phyloP scores from a whole-genome alignment of 306 rosid genomes.

The Prunus mongolica region DNA sequence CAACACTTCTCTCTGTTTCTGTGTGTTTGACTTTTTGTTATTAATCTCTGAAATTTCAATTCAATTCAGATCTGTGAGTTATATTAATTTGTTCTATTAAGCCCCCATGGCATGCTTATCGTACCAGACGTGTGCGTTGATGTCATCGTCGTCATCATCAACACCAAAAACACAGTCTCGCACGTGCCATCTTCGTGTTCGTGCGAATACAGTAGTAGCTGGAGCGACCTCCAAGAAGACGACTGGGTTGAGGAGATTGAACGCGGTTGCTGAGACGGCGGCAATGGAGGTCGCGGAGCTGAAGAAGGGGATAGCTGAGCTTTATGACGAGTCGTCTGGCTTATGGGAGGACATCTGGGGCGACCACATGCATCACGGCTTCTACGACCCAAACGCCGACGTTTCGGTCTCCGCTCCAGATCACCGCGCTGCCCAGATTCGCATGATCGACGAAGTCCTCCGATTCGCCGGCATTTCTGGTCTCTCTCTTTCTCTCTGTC shows the following conservation, averaged over 20 bases:
- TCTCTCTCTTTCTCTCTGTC: background rate
- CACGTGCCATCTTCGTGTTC: background rate
- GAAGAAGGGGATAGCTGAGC: conserved; percentile 70
- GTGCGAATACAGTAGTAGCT: background rate
- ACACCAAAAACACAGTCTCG: background rate
- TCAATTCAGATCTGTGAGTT: background rate
- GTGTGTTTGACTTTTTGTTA: background rate
- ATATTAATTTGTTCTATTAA: background rate
- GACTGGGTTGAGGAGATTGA: background rate
- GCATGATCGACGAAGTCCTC: conserved; percentile 80
- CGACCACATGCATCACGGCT: conserved; percentile 95
- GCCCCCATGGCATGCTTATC: background rate
- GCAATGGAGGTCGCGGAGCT: conserved; percentile 20
- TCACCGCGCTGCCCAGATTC: conserved; percentile 80
- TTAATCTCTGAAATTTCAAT: background rate
- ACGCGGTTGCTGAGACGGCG: conserved; percentile 2
- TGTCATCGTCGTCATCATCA: background rate
- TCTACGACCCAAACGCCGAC: conserved; percentile 47
- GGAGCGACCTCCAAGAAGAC: background rate
- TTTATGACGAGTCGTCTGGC: conserved; percentile 82
- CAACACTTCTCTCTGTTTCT: background rate
- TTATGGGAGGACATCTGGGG: conserved; percentile 92
- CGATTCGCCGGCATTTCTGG: conserved; percentile 50
- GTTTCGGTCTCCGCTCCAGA: conserved; percentile 54
- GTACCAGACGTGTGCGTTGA: background rate